Evolutionary conservation across 1,139 yeast species (phyloP), one percentile per base, ranked within the genome.

Genomic region (Suhomyces panamericanus): DNA sequence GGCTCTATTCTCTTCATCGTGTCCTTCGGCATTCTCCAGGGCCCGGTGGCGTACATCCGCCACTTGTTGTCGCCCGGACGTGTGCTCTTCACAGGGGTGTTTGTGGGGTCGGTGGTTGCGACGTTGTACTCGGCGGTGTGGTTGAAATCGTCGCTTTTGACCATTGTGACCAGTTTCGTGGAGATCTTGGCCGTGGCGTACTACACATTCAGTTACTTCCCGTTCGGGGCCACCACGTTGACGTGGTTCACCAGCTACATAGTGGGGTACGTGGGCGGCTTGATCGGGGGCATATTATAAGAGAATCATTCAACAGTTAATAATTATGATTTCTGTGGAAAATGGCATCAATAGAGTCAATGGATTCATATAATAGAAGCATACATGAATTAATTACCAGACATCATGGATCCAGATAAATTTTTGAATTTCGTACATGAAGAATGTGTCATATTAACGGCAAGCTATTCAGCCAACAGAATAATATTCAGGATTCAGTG

Each of bases 131-230:
- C 77, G 34, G 77, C 82, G 2, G 71, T 77, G 35, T 59, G 78
- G 11, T 60, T 78, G 54, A 85, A 83, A 58, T 84, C 88, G 49
- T 85, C 96, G 1, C 60, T 93, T 12, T 68, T 90, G 46, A 90
- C 98, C 0, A 69, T 93, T 28, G 60, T 90, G 14, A 83, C 90
- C 20, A 86, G 95, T 45, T 64, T 87, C 6, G 67, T 87, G 20
- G 97, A 93, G 64, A 71, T 90, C 15, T 67, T 93, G 49, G 95
- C 98, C 1, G 91, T 95, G 10, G 58, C 88, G 13, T 93, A 95
- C 75, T 93, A 93, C 62, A 84, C 93, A 0, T 75, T 93, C 32
- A 87, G 96, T 59, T 93, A 93, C 64, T 93, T 93, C 74, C 99
- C 99, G 27, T 87, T 90, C 70, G 98, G 98, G 10, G 89, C 96